Percentiles rank a stretch among this genome's conserved stretches.
These are phyloP conservation scores for Dichotomocladium elegans DNA, from an alignment of 371 early-diverging fungal genomes.

Conservation along the genomic window DNA sequence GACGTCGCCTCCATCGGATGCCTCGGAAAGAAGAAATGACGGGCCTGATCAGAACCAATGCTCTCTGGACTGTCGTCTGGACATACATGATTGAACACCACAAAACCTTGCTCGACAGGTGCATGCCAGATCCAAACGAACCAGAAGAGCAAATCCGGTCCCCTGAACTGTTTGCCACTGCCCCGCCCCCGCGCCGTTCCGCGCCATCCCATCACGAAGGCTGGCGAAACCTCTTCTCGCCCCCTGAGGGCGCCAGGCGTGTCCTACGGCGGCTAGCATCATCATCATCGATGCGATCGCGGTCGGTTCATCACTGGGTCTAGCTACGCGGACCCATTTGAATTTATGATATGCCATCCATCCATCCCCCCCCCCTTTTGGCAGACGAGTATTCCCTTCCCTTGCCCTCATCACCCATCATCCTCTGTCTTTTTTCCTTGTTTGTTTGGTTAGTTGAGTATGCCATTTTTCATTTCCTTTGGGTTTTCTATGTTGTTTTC, in stretches of 20 bases:
- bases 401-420: no score
- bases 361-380: no score
- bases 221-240: slow-evolving; percentile 2
- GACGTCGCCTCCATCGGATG: no score
- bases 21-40: slow-evolving; percentile 11
- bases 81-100: slow-evolving; percentile 38
- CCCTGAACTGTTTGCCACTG: background rate
- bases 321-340: no score
- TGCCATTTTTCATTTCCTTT: no score
- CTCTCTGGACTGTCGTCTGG: slow-evolving; percentile 41
- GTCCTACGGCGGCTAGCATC: slow-evolving; percentile 11
- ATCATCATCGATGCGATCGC: slow-evolving; percentile 9
- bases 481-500: no score
- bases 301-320: slow-evolving; percentile 6
- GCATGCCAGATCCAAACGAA: background rate
- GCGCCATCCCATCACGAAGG: background rate
- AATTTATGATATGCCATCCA: no score
- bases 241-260: slow-evolving; percentile 4
- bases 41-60: slow-evolving; percentile 23
- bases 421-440: no score
- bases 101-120: slow-evolving; percentile 9
- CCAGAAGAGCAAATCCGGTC: background rate
- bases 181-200: background rate
- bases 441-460: no score
- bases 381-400: no score